phyloP scores from a whole-genome alignment of 176 grass and related monocot species.

The Aegilops speltoides region DNA sequence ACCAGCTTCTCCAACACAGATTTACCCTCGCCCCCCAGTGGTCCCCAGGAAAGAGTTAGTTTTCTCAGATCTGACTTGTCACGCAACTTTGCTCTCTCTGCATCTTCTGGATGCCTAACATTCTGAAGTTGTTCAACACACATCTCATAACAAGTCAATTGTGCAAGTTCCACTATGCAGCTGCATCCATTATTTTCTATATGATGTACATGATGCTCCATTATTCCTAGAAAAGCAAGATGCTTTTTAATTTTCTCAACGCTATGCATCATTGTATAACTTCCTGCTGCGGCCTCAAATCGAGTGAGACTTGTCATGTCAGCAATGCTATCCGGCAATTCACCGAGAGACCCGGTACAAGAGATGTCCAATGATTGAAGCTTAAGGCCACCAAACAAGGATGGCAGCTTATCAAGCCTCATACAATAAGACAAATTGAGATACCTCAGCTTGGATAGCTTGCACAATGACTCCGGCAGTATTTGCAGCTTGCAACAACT shows the following conservation, averaged over 20 bases:
- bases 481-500: background rate
- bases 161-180: background rate
- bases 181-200: background rate
- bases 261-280: too few species aligned
- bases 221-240: background rate
- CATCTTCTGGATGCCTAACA: background rate
- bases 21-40: too few species aligned
- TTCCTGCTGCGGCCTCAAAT: background rate
- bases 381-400: background rate
- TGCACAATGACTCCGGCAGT: background rate
- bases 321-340: background rate
- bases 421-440: conserved; percentile 10
- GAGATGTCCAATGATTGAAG: background rate
- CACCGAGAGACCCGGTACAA: too few species aligned
- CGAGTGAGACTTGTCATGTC: background rate
- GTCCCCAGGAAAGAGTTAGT: too few species aligned
- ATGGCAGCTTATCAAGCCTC: background rate
- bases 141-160: background rate
- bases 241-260: background rate
- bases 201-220: background rate
- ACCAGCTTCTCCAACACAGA: too few species aligned
- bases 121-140: accelerated
- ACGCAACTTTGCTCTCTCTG: too few species aligned
- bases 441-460: background rate
- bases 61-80: too few species aligned